phyloP scores from a whole-genome alignment of 2,329 filamentous ascomycete genomes.

The Fusarium sp. region DNA sequence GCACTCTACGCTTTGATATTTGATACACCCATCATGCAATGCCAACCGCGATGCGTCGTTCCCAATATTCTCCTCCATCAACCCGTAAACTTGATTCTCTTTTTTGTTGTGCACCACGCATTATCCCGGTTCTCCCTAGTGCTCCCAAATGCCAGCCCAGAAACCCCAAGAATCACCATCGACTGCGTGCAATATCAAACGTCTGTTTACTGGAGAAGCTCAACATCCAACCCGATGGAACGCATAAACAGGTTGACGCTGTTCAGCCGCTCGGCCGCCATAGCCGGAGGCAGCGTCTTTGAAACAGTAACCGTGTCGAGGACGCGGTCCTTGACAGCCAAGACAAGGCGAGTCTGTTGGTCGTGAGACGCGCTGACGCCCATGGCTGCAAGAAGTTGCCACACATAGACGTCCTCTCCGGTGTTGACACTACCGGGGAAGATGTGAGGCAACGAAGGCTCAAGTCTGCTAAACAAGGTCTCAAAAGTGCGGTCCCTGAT shows the following conservation, averaged over 20 bases:
- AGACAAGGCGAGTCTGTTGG: conserved; percentile 92
- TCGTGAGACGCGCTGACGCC: conserved; percentile 93
- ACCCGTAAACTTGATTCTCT: conserved; percentile 24
- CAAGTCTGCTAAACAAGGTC: conserved; percentile 85
- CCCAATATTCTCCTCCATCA: conserved; percentile 37
- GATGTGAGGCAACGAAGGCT: conserved; percentile 84
- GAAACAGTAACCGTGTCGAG: conserved; percentile 93
- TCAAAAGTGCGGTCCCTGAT: conserved; percentile 81
- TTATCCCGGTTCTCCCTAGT: conserved; percentile 35
- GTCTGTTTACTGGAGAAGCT: conserved; percentile 64
- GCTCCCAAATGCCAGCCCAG: conserved; percentile 42
- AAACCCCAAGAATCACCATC: conserved; percentile 43
- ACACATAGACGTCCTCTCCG: conserved; percentile 94
- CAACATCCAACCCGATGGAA: conserved; percentile 97
- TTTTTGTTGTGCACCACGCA: conserved; percentile 25
- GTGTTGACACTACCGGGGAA: conserved; percentile 94
- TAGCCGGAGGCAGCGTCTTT: conserved; percentile 88
- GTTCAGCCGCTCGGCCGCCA: conserved; percentile 84
- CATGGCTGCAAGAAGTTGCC: conserved; percentile 96
- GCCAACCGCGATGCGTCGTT: conserved; percentile 20
- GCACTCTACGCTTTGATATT: conserved; percentile 34
- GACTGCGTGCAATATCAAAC: conserved; percentile 32
- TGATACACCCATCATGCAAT: conserved; percentile 39
- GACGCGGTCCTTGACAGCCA: conserved; percentile 97
- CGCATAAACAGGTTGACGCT: conserved; percentile 99